Evolutionary conservation across 257 asterid species (phyloP).

Genomic region (Rhazya stricta): DNA sequence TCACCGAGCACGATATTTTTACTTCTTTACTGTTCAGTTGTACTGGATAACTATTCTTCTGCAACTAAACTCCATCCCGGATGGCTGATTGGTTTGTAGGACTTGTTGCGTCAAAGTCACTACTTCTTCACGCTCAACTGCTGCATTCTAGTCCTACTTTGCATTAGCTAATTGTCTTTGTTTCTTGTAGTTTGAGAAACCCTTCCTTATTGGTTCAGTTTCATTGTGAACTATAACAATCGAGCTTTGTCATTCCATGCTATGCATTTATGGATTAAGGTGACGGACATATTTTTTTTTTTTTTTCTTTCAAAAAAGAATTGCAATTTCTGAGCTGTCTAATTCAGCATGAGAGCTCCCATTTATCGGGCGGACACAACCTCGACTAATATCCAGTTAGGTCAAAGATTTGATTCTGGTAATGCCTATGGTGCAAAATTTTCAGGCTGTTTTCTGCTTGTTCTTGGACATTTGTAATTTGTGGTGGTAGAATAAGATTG

Average conservation of each 20-base stretch:
- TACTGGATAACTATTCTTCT: neutral
- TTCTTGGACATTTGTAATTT: neutral
- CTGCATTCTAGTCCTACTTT: neutral
- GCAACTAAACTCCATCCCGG: conserved; percentile 1
- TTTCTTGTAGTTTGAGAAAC: neutral
- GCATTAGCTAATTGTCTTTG: neutral
- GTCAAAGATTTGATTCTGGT: neutral
- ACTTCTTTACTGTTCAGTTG: neutral
- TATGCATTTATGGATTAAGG: neutral
- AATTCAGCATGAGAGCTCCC: neutral
- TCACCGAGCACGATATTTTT: neutral
- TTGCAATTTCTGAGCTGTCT: neutral
- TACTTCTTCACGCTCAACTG: neutral
- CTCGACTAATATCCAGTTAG: neutral
- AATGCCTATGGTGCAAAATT: neutral
- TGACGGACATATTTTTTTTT: neutral
- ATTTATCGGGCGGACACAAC: neutral
- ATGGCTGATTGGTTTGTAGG: neutral
- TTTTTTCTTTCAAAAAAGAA: neutral
- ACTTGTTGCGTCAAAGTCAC: neutral
- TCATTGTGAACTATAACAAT: neutral
- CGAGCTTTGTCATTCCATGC: conserved; percentile 1
- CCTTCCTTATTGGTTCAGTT: neutral
- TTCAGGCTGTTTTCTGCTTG: neutral
- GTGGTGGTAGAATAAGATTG: neutral